Evolutionary conservation across 768 basidiomycete species (phyloP), one percentile per base, ranked within the genome.

Genomic region (Asterophora parasitica): DNA sequence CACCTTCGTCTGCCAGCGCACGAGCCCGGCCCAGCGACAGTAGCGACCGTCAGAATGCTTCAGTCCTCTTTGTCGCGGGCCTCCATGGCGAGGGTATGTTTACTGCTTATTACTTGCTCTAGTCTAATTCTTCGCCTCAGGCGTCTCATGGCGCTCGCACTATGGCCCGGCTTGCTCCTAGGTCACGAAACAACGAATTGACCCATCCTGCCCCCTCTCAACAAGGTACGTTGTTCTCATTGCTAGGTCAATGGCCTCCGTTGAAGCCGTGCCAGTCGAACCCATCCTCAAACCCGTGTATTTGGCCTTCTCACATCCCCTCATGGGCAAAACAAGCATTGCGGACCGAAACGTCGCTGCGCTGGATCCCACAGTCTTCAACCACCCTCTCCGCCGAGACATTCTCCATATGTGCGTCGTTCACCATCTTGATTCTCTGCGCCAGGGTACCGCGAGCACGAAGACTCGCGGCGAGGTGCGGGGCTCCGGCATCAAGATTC

Each of bases 391-490:
- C 36, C 88, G 95, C 42, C 81, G 83, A 16, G 94, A 97, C 65
- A 88, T 99, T 53, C 79, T 98, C 3, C 94, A 98, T 64, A 78
- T 92, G 37, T 95, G 93, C 61, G 85, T 93, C 28, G 79, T 87
- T 5, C 90, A 95, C 58, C 78, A 96, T 62, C 82, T 86, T 33
- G 91, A 96, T 60, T 79, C 83, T 15, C 76, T 93, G 12, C 84
- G 95, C n/a, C 88, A 92, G 71, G 95, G 95, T 23, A 86, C 88
- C 10, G 92, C 91, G 17, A 85, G 75, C 53, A 96, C 92, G 13
- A 97, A 96, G 68, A 92, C 88, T 27, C 86, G 96, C 47, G 82
- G 79, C 17, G 92, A 97, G 66, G 92, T 98, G 10, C 76, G 79
- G 44, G 92, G 89, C 32, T 95, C 92, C 2, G 92, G 92, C 7